A percentile compares a stretch with the other conserved stretches of the same genome.
phyloP scores from a whole-genome alignment of 495 filamentous ascomycete genomes.

The Tuber magnatum region DNA sequence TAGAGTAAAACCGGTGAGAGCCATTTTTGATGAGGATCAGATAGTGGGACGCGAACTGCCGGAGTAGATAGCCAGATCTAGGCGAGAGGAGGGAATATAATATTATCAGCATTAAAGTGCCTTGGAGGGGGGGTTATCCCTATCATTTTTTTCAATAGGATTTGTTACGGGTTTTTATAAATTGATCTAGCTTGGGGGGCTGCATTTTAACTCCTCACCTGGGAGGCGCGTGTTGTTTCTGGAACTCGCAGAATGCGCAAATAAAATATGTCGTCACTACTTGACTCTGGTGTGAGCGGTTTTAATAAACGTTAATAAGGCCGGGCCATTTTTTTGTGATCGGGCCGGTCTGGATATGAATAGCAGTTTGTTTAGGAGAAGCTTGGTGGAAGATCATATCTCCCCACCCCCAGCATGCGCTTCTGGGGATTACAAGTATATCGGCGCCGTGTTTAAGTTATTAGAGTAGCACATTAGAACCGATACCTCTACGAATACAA shows the following conservation, averaged over 20 bases:
- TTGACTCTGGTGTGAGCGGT: not conserved
- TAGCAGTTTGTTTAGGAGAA: not conserved
- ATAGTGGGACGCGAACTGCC: not conserved
- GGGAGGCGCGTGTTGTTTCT: not conserved
- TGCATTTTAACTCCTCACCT: not conserved
- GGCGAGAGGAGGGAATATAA: not conserved
- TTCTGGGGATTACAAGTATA: not conserved
- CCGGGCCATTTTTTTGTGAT: not conserved
- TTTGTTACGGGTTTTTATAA: not conserved
- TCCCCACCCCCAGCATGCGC: not conserved
- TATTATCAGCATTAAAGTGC: not conserved
- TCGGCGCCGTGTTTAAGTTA: not conserved
- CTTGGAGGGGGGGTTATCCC: not conserved
- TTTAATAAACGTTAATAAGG: not conserved
- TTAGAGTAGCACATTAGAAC: too few relatives aligned
- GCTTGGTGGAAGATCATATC: not conserved
- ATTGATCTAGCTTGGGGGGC: not conserved
- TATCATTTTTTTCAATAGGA: not conserved
- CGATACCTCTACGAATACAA: too few relatives aligned
- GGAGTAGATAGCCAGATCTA: not conserved
- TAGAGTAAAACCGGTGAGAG: not conserved
- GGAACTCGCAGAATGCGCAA: not conserved
- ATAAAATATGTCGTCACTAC: not conserved
- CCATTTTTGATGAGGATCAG: not conserved
- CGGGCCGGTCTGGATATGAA: not conserved